phyloP scores from a whole-genome alignment of 2,329 filamentous ascomycete species.

The Cercospora zeina region DNA sequence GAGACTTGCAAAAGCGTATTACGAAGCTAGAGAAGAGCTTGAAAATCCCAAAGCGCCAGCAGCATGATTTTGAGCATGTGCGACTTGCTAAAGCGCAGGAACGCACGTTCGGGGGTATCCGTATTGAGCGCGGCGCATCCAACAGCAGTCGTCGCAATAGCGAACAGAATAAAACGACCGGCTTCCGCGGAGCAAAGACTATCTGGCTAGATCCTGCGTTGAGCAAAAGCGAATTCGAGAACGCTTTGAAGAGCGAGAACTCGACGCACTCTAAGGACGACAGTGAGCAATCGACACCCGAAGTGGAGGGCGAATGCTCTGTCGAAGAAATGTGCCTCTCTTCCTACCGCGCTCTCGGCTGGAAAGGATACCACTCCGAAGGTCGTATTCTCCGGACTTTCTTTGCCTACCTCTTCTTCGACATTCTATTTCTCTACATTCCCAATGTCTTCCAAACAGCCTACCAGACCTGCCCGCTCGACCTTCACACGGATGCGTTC shows the following conservation, averaged over 20 bases:
- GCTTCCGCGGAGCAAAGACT: conserved; percentile 64
- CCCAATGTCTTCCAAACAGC: conserved; percentile 97
- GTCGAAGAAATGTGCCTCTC: conserved; percentile 95
- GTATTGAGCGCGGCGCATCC: conserved; percentile 55
- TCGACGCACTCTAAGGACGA: conserved; percentile 11
- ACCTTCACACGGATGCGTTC: conserved; percentile 90
- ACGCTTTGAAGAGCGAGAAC: not conserved
- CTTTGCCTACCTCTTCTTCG: conserved; percentile 80
- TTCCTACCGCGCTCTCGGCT: conserved; percentile 77
- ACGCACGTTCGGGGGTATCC: conserved; percentile 73
- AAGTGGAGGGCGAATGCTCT: conserved; percentile 66
- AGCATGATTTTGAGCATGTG: conserved; percentile 91
- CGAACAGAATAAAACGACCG: conserved; percentile 38
- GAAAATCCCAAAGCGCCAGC: conserved; percentile 77
- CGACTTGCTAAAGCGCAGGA: conserved; percentile 73
- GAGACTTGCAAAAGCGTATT: conserved; percentile 92
- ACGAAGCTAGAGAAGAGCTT: conserved; percentile 83
- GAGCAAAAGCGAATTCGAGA: conserved; percentile 7
- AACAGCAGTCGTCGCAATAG: conserved; percentile 33
- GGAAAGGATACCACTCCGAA: conserved; percentile 94
- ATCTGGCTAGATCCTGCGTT: conserved; percentile 73
- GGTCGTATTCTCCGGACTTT: conserved; percentile 89
- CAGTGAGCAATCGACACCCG: not conserved
- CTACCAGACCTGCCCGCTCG: conserved; percentile 90
- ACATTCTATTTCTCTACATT: conserved; percentile 87